Percentiles rank a stretch among this genome's conserved stretches.
Evolutionary conservation across 768 basidiomycete genomes (phyloP).

Genomic region (Baorangia bicolor): DNA sequence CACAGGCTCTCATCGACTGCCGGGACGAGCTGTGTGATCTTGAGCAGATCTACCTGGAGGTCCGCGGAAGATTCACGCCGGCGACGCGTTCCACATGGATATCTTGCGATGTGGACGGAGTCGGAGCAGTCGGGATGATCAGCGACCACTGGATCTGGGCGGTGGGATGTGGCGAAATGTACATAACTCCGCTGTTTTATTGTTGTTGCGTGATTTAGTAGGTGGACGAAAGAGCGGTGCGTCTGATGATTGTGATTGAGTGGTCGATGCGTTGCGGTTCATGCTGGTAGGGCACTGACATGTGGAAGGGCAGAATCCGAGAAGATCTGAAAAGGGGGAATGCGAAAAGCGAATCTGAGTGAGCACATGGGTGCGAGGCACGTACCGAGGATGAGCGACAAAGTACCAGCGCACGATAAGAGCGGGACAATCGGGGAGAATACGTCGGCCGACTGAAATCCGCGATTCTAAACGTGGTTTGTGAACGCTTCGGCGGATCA

Average conservation of each 20-base stretch:
- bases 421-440: conserved; percentile 14
- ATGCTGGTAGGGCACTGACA: neutral
- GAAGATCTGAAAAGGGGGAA: conserved; percentile 25
- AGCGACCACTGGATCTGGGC: conserved; percentile 23
- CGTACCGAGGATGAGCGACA: conserved; percentile 15
- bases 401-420: conserved; percentile 5
- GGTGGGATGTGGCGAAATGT: conserved; percentile 19
- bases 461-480: conserved; percentile 19
- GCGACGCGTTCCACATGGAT: conserved; percentile 30
- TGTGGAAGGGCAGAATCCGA: conserved; percentile 23
- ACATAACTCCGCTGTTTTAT: conserved; percentile 19
- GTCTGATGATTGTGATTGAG: conserved; percentile 5
- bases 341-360: conserved; percentile 27
- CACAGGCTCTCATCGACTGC: conserved; percentile 16
- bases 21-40: conserved; percentile 25
- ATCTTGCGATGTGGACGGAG: conserved; percentile 32
- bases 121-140: conserved; percentile 29
- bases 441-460: conserved; percentile 11
- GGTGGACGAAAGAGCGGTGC: neutral
- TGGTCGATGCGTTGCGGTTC: neutral
- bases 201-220: conserved; percentile 13
- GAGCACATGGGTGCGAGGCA: conserved; percentile 28
- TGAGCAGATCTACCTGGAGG: conserved; percentile 26
- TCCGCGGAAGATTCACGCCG: conserved; percentile 34
- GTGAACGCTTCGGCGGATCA: conserved; percentile 23